These are phyloP conservation scores for Kluyveromyces starmeri DNA, from an alignment of 805 yeast genomes.

Conservation along the genomic window DNA sequence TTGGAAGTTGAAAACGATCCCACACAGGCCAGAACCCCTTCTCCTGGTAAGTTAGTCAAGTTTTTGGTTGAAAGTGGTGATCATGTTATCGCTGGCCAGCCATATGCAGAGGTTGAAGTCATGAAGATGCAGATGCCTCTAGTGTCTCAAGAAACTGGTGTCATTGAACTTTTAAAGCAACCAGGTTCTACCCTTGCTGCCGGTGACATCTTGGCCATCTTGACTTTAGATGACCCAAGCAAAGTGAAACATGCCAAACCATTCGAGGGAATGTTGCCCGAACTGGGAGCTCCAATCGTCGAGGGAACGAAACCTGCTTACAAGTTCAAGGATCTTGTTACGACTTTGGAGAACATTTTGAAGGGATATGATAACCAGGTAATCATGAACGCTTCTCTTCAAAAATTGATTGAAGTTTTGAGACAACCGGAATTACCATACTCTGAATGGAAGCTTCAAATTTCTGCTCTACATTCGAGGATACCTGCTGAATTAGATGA, in stretches of 20 bases:
- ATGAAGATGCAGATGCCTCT: slow-evolving; percentile 99
- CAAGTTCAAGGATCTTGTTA: slow-evolving; percentile 48
- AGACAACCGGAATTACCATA: slow-evolving; percentile 79
- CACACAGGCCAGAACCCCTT: slow-evolving; percentile 95
- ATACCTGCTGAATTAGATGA: slow-evolving; percentile 71
- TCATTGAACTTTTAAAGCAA: slow-evolving; percentile 85
- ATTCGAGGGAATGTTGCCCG: slow-evolving; percentile 88
- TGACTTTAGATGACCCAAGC: slow-evolving; percentile 92
- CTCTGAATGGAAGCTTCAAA: slow-evolving; percentile 80
- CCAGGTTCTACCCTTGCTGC: slow-evolving; percentile 97
- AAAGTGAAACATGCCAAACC: slow-evolving; percentile 96
- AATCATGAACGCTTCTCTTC: slow-evolving; percentile 76
- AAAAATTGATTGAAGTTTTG: slow-evolving; percentile 61
- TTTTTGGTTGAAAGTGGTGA: slow-evolving; percentile 93
- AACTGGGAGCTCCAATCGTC: slow-evolving; percentile 71
- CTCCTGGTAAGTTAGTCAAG: slow-evolving; percentile 96
- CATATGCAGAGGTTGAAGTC: slow-evolving; percentile 97
- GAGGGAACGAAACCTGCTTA: slow-evolving; percentile 81
- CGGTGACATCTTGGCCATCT: slow-evolving; percentile 93
- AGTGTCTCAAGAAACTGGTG: slow-evolving; percentile 88
- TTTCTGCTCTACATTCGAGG: slow-evolving; percentile 88
- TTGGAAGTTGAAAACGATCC: slow-evolving; percentile 97
- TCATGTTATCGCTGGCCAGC: slow-evolving; percentile 82
- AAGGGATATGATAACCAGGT: slow-evolving; percentile 94
- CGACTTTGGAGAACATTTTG: slow-evolving; percentile 68